Evolutionary conservation across 371 early-diverging fungal genomes (phyloP).

Genomic region (Paraphysoderma sedebokerense): DNA sequence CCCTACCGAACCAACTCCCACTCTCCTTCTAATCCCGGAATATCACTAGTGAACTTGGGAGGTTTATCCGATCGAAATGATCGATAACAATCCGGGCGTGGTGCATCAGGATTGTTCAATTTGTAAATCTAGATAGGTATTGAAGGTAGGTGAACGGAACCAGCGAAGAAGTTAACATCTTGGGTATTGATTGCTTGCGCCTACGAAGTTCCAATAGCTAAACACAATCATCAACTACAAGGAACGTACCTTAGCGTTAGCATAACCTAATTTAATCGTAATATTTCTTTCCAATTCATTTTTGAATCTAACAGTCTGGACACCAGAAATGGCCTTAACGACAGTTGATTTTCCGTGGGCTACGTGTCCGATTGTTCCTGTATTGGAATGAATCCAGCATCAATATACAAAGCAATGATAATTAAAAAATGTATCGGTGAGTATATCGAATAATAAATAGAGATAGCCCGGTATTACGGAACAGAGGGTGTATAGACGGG

Average conservation of each 20-base stretch:
- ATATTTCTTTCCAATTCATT: slow-evolving; percentile 99
- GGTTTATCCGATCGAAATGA: slow-evolving; percentile 76
- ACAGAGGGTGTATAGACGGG: neutral
- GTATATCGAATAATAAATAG: neutral
- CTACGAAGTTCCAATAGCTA: neutral
- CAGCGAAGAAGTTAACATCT: neutral
- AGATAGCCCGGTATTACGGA: neutral
- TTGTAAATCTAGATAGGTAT: slow-evolving; percentile 67
- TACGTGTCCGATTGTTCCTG: slow-evolving; percentile 99
- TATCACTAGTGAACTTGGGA: slow-evolving; percentile 80
- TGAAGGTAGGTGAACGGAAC: neutral
- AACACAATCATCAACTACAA: too few relatives aligned
- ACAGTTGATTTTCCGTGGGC: slow-evolving; percentile 99
- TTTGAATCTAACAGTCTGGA: slow-evolving; percentile 98
- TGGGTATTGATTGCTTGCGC: neutral
- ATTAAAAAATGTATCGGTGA: neutral
- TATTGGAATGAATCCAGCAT: neutral
- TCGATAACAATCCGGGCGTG: slow-evolving; percentile 89
- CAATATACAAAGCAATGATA: neutral
- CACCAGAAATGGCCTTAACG: slow-evolving; percentile 98
- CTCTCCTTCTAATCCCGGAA: slow-evolving; percentile 71
- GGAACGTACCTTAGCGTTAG: slow-evolving; percentile 93
- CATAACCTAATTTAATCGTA: slow-evolving; percentile 99
- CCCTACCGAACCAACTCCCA: slow-evolving; percentile 58
- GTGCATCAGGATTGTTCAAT: slow-evolving; percentile 66